Conservation (phyloP, 139 green algal genomes). For the Tetradesmus lagerheimii region DNA sequence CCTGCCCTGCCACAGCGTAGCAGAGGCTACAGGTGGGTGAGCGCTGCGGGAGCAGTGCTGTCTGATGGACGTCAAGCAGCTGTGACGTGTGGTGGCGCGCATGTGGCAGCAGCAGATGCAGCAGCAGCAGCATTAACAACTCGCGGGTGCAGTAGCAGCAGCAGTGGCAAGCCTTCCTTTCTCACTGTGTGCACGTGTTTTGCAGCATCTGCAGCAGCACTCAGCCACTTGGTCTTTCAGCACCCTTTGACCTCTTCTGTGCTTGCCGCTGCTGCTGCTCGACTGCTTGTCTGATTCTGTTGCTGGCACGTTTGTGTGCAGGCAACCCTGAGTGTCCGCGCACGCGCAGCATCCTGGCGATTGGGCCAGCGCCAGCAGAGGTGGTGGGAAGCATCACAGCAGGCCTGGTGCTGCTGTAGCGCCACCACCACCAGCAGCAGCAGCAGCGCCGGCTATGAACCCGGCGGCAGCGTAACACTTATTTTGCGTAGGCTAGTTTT, state of each 20-base stretch:
- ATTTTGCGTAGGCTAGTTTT: no score
- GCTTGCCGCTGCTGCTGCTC: neutral
- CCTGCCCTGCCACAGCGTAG: slow-evolving; percentile 33
- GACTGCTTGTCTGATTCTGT: neutral
- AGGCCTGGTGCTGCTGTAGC: slow-evolving; percentile 37
- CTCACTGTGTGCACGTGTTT: no score
- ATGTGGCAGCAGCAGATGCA: neutral
- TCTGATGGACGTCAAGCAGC: no score
- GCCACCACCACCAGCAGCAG: neutral
- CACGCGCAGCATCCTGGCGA: slow-evolving; percentile 8
- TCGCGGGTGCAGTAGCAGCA: neutral
- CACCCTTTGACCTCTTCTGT: neutral
- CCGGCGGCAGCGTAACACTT: no score
- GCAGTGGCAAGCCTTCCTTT: neutral
- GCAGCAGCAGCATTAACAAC: neutral
- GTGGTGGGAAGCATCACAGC: neutral
- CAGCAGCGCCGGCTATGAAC: neutral
- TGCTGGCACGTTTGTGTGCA: neutral
- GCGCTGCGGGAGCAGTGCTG: no score
- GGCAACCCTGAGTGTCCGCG: slow-evolving; percentile 7
- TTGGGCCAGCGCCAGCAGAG: slow-evolving; percentile 19
- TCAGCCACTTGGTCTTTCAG: neutral
- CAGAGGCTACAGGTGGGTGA: slow-evolving; percentile 15
- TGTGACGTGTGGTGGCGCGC: no score
- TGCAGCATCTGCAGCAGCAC: neutral